Percentiles rank a stretch among this genome's conserved stretches.
phyloP scores from a whole-genome alignment of 2,329 filamentous ascomycete genomes.

The Alternaria sp. region DNA sequence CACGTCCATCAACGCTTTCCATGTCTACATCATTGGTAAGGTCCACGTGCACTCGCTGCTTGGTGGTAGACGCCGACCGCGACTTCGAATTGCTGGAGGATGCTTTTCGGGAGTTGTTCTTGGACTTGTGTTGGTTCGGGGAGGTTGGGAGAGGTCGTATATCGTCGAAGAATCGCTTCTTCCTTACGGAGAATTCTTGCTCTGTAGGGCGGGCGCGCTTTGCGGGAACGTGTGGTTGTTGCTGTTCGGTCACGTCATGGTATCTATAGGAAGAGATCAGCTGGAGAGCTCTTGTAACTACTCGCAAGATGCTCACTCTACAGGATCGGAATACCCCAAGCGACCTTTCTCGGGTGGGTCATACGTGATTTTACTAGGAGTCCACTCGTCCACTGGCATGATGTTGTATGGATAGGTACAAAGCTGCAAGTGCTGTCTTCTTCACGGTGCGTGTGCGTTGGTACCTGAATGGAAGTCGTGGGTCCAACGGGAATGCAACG shows the following conservation, averaged over 20 bases:
- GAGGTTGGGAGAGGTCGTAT: too few species aligned
- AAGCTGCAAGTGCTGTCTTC: neutral
- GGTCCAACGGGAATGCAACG: neutral
- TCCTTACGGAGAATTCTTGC: too few species aligned
- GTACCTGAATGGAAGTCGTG: neutral
- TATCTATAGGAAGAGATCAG: neutral
- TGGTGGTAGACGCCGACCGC: neutral
- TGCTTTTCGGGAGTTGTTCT: neutral
- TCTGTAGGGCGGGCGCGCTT: neutral
- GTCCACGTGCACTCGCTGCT: neutral
- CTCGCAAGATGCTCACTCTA: neutral
- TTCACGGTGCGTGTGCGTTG: neutral
- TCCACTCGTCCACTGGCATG: neutral
- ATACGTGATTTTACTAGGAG: neutral
- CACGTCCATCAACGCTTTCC: neutral
- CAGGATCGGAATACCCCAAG: neutral
- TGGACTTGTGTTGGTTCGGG: neutral
- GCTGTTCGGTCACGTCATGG: neutral
- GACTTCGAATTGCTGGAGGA: neutral
- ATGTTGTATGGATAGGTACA: neutral
- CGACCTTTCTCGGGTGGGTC: neutral
- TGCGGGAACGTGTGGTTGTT: neutral
- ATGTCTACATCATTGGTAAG: neutral
- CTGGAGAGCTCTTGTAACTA: neutral
- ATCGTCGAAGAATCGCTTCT: too few species aligned